Evolutionary conservation across 306 rosid species (phyloP).

Genomic region (Ormosia emarginata): DNA sequence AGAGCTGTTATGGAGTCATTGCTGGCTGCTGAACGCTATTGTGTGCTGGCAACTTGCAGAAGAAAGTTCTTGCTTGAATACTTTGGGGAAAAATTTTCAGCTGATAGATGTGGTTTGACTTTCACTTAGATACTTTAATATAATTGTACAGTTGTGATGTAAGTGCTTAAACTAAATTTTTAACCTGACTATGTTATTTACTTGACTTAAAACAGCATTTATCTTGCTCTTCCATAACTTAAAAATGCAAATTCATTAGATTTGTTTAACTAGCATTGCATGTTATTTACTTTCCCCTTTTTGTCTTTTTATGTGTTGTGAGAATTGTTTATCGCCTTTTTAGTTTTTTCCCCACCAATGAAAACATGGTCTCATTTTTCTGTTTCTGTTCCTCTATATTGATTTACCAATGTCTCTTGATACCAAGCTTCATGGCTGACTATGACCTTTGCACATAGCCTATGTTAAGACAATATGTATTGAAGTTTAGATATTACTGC

Average conservation of each 20-base stretch:
- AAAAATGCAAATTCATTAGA: neutral
- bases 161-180: neutral
- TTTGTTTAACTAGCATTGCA: neutral
- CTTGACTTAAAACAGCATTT: neutral
- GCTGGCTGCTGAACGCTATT: slow-evolving; percentile 75
- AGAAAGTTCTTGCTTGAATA: slow-evolving; percentile 78
- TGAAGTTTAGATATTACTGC: too few species aligned
- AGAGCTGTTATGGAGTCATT: slow-evolving; percentile 76
- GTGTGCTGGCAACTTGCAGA: slow-evolving; percentile 72
- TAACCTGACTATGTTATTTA: neutral
- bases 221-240: neutral
- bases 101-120: slow-evolving; percentile 69
- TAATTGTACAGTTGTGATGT: neutral
- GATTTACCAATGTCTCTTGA: neutral
- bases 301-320: neutral
- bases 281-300: neutral
- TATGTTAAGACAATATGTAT: too few species aligned
- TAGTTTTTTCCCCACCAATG: neutral
- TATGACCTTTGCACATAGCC: neutral
- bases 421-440: neutral
- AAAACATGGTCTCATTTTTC: neutral
- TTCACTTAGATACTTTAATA: slow-evolving; percentile 32
- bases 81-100: slow-evolving; percentile 65
- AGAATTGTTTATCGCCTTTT: neutral
- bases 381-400: neutral